Percentiles rank a stretch among this genome's conserved stretches.
Evolutionary conservation across 1,284 basidiomycete genomes (phyloP).

Genomic region (Blastosporella zonata): DNA sequence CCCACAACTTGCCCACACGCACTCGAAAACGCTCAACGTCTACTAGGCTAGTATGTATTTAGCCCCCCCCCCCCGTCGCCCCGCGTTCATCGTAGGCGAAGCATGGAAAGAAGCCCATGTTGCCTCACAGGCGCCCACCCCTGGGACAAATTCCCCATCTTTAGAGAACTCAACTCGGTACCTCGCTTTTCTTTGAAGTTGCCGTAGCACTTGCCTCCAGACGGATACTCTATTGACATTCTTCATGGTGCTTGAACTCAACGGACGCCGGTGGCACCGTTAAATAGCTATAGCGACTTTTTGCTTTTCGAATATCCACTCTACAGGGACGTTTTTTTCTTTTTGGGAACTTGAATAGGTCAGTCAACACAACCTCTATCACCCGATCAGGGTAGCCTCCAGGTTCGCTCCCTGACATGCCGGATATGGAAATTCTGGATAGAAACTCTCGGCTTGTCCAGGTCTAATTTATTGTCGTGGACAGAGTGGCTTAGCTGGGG

Average conservation of each 20-base stretch:
- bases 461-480: slow-evolving; percentile 1
- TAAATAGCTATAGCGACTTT: too few relatives aligned
- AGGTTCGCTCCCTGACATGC: slow-evolving; percentile 4
- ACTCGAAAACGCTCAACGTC: neutral
- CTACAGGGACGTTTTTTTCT: neutral
- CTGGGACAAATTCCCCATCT: neutral
- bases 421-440: slow-evolving; percentile 11
- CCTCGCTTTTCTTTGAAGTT: neutral
- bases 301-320: neutral
- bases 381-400: neutral
- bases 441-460: slow-evolving; percentile 3
- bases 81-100: neutral
- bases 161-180: neutral
- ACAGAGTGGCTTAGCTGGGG: neutral
- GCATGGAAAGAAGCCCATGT: neutral
- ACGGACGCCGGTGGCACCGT: neutral
- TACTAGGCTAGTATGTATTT: neutral
- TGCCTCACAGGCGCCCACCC: neutral
- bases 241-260: neutral
- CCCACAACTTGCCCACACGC: neutral
- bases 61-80: neutral
- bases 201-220: neutral
- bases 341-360: neutral
- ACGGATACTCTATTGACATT: neutral
- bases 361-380: neutral